Evolutionary conservation across 2,329 filamentous ascomycete species (phyloP).

Genomic region (Leptographium procerum): DNA sequence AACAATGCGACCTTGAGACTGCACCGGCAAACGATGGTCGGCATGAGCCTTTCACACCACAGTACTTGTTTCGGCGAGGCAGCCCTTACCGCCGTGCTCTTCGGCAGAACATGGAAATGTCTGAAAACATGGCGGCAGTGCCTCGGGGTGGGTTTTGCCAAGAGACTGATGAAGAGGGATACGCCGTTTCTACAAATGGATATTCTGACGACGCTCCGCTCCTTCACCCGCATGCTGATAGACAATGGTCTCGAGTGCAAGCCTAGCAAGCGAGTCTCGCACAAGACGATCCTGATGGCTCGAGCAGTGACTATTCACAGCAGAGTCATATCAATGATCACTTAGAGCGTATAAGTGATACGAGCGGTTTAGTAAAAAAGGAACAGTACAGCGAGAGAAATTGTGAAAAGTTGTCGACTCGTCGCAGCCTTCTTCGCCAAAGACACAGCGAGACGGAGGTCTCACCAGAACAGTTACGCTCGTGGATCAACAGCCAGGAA

Average conservation of each 20-base stretch:
- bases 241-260: conserved; percentile 13
- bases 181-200: not conserved
- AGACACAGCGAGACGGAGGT: conserved; percentile 7
- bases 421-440: not conserved
- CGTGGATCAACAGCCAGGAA: conserved; percentile 4
- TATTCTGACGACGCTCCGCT: conserved; percentile 8
- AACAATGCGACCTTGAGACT: too few relatives aligned
- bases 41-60: not conserved
- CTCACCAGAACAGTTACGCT: conserved; percentile 8
- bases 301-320: conserved; percentile 5
- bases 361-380: not conserved
- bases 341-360: not conserved
- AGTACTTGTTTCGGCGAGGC: conserved; percentile 38
- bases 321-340: not conserved
- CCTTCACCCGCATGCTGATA: conserved; percentile 1
- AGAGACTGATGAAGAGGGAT: not conserved
- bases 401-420: not conserved
- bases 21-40: conserved; percentile 7
- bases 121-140: conserved; percentile 14
- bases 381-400: not conserved
- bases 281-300: conserved; percentile 2
- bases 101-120: conserved; percentile 31
- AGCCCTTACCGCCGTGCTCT: conserved; percentile 46
- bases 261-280: conserved; percentile 12
- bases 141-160: not conserved